Evolutionary conservation across 2,329 filamentous ascomycete genomes (phyloP), one percentile per base, ranked within the genome.

Genomic region (Aspergillus flavus): DNA sequence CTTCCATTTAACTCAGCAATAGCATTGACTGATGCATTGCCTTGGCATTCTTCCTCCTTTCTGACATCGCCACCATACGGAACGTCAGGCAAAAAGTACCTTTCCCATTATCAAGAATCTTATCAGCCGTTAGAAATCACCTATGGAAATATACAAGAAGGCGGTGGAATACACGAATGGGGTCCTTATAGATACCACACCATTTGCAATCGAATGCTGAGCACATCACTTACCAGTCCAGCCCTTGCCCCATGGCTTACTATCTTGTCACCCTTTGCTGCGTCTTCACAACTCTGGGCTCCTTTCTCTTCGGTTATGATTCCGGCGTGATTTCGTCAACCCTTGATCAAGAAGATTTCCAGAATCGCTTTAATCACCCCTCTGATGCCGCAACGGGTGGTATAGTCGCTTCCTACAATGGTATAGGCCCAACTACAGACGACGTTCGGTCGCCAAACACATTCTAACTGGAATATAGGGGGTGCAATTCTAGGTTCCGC

Each of bases 241-340:
- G 28, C 30, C 9, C 12, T 12, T 54, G 26, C 14, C 26, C 23
- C 45, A 76, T 76, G 74, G 61, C 71, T 46, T 73, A 68, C 56
- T 50, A 68, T 19, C 69, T 78, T 28, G 76, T 76, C 53, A 72
- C 72, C 19, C 66, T 76, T 36, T 79, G 71, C 63, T 77, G 81
- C 62, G 72, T 75, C 50, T 82, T 83, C 64, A 80, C 80, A 19
- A 79, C 79, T 6, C 73, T 83, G 48, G 82, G 81, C 26, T 82
- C 82, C 43, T 79, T 83, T 60, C 73, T 83, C 16, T 82, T 83
- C 66, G 82, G 82, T 57, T 84, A 83, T 69, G 82, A 84, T 66
- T 72, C 74, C 1, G 76, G 76, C 26, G 73, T 79, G 28, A 78
- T 79, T 58, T 71, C 72, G 23, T 78, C 76, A 0, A 77, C 70